Evolutionary conservation across 768 basidiomycete genomes (phyloP), one percentile per base, ranked within the genome.

Genomic region (Tylopilus sp.): DNA sequence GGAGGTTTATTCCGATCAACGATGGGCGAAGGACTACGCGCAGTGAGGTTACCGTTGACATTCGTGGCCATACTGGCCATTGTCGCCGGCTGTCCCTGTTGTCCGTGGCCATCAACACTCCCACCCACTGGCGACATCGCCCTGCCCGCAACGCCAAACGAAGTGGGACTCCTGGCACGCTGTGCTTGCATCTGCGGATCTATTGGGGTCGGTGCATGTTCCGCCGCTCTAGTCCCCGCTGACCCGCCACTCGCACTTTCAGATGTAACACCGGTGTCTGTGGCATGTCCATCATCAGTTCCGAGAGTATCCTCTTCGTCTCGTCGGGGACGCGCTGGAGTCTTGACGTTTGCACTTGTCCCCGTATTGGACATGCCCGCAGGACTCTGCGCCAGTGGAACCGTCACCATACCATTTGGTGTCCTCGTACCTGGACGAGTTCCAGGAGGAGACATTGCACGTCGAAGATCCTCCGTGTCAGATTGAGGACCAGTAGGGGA

Each of bases 391-490:
- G 52, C 22, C 16, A 49, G 48, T 11, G 48, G 25, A 11, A 56
- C 50, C 8, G 46, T 25, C 36, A 42, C 40, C 33, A 63, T 61
- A 25, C 65, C 69, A 50, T 70, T 64, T 13, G 76, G 71, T 9
- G 74, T 72, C 24, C 66, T 60, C n/a, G 65, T 69, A 16, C 57
- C 67, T 22, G 76, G 69, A n/a, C 81, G 75, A 14, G 70, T 65
- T 58, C 76, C 78, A 7, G 77, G 66, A 5, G 87, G 87, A 1
- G 88, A 88, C 54, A 86, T 76, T 13, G 85, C 83, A 30, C 86
- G 82, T 29, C 86, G 84, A 46, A 74, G 70, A 45, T 83, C 83
- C 33, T 87, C 85, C 8, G 69, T 52, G 30, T 84, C 85, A 10
- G 74, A 65, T 34, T 71, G 72, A 28, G 70, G 71, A 26, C 71